Conservation (phyloP, 371 early-diverging fungal species). For the Mortierella sp. region DNA sequence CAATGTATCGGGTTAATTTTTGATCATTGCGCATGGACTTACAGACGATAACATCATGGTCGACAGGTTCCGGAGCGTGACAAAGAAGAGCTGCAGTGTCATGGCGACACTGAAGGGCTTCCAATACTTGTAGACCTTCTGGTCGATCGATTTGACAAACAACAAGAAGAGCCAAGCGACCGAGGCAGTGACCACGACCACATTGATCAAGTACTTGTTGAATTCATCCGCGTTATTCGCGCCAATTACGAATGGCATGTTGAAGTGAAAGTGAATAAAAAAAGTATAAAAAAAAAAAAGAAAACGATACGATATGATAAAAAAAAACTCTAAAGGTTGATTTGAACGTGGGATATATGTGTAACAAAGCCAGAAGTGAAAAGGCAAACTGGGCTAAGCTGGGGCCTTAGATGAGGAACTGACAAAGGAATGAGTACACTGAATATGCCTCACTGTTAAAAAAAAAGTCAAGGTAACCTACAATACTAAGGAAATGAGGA, state of each 20-base stretch:
- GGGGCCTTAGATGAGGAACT: too few relatives aligned
- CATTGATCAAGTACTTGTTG: constrained; percentile 35
- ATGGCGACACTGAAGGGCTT: constrained; percentile 48
- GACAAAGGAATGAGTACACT: too few relatives aligned
- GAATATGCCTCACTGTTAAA: too few relatives aligned
- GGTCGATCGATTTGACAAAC: constrained; percentile 37
- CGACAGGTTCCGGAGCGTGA: constrained; percentile 36
- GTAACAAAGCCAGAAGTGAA: too few relatives aligned
- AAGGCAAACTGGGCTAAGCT: too few relatives aligned
- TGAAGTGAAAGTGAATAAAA: background rate
- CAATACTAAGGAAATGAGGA: too few relatives aligned
- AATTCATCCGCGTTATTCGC: constrained; percentile 29
- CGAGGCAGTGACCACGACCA: constrained; percentile 34
- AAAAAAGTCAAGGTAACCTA: too few relatives aligned
- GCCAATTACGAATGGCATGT: constrained; percentile 25
- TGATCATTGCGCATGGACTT: constrained; percentile 7
- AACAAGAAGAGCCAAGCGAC: constrained; percentile 34
- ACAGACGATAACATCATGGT: constrained; percentile 48
- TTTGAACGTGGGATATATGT: too few relatives aligned
- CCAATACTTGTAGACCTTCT: constrained; percentile 22
- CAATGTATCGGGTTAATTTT: too few relatives aligned
- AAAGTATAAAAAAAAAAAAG: too few relatives aligned
- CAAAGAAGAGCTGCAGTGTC: constrained; percentile 45
- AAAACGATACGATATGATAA: background rate
- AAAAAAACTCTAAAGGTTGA: too few relatives aligned